Base-by-base conservation (phyloP, 2,329 filamentous ascomycete species). In the Talaromyces sp. region DNA sequence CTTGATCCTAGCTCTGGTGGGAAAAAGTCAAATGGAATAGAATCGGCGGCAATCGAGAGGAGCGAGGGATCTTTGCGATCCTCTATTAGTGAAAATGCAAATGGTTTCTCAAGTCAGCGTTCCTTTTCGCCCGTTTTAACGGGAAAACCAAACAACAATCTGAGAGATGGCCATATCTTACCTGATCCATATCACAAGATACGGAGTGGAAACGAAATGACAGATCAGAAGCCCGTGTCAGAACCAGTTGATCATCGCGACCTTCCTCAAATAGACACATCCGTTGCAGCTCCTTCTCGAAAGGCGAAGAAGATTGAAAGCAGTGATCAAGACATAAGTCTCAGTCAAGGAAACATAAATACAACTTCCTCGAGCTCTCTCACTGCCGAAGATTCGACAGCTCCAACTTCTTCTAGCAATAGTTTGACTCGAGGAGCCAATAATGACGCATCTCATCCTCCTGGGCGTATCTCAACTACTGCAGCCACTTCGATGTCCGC, bases 101-200 rank as follows among this genome's bases (percentile, higher is more conserved):
- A 70, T 12, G 70, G 70, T 17, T 63, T 69, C 46, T 69, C 62
- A 56, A 67, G 68, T 48, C 65, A 67, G 24, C 62, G 66, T 6
- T 65, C 73, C 6, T 66, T 72, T 60, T 76, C 75, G 12, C 74
- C 75, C 11, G 65, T 71, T 11, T 54, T 74, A 46, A 67, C 70
- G 35, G 65, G 67, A 19, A 75, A 74, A 55, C 58, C 66, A 6
- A 62, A 68, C 53, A 68, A 65, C 41, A 67, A 62, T n/a, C 46
- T 65, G 35, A 57, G 69, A 26, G 74, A 75, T 54, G 67, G 65
- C 3, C 58, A 62, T 12, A 61, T 38, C 14, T 21, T 58, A 17
- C 41, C 62, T 9, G 69, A 74, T 21, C 38, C 57, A 14, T 67
- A 63, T 56, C 69, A 63, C 14, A 61, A 67, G 10, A 43, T 54